Evolutionary conservation across 176 grass and related monocot genomes (phyloP).

Genomic region (Eragrostis curvula): DNA sequence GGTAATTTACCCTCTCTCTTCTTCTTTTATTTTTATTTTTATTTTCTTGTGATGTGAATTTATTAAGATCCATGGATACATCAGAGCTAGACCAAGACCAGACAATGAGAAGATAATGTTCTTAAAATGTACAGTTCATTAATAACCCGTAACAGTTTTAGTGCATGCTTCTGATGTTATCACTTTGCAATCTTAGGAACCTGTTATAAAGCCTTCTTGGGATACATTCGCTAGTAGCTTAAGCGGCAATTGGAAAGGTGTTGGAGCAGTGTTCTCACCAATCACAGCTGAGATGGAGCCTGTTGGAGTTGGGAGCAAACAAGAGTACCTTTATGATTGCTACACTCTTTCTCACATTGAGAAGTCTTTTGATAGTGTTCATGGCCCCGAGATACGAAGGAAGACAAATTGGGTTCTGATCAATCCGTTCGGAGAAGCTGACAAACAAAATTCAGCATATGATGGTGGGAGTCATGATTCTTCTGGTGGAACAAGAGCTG

Average conservation of each 20-base stretch:
- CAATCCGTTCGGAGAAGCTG: slow-evolving; percentile 76
- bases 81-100: neutral
- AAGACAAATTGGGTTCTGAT: slow-evolving; percentile 77
- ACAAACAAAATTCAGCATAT: slow-evolving; percentile 41
- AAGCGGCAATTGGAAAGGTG: slow-evolving; percentile 93
- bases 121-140: neutral
- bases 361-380: slow-evolving; percentile 41
- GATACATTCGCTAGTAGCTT: slow-evolving; percentile 92
- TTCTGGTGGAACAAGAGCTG: slow-evolving; percentile 28
- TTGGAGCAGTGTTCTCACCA: slow-evolving; percentile 85
- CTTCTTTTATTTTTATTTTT: too few species aligned
- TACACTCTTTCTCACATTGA: slow-evolving; percentile 84
- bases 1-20: neutral
- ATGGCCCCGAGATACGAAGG: slow-evolving; percentile 58
- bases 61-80: neutral
- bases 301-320: slow-evolving; percentile 75
- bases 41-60: neutral
- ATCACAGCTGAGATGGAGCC: slow-evolving; percentile 94
- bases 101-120: neutral
- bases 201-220: slow-evolving; percentile 90
- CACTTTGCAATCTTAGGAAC: slow-evolving; percentile 66
- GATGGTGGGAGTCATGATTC: slow-evolving; percentile 10
- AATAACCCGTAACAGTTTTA: neutral
- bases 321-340: slow-evolving; percentile 93
- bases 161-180: slow-evolving; percentile 12